Percentiles rank a stretch among this genome's conserved stretches.
phyloP scores from a whole-genome alignment of 2,329 filamentous ascomycete genomes.

The Botrytis galanthina region DNA sequence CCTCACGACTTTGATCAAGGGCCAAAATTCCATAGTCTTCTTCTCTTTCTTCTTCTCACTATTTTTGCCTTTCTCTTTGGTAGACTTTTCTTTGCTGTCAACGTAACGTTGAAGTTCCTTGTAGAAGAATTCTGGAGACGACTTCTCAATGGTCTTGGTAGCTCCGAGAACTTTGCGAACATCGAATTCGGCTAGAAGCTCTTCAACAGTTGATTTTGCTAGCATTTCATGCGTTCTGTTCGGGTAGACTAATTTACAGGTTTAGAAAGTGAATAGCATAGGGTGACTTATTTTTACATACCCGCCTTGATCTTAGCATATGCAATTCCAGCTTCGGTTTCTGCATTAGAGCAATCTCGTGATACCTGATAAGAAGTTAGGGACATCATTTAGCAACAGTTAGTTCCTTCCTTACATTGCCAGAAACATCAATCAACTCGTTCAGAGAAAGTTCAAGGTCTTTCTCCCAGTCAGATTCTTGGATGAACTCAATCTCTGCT shows the following conservation, averaged over 20 bases:
- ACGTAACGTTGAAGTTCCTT: slow-evolving; percentile 29
- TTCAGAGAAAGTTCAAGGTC: slow-evolving; percentile 25
- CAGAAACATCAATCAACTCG: slow-evolving; percentile 25
- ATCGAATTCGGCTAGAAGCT: slow-evolving; percentile 30
- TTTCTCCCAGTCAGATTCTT: slow-evolving; percentile 28
- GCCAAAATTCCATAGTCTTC: slow-evolving; percentile 43
- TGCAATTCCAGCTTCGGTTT: slow-evolving; percentile 44
- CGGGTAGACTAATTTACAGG: slow-evolving; percentile 41
- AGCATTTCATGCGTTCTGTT: slow-evolving; percentile 42
- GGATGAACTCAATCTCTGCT: slow-evolving; percentile 43
- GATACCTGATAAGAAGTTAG: slow-evolving; percentile 37
- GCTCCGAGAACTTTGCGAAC: slow-evolving; percentile 28
- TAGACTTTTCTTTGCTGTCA: slow-evolving; percentile 33
- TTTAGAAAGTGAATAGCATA: slow-evolving; percentile 28
- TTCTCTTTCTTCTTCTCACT: slow-evolving; percentile 31
- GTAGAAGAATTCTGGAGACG: slow-evolving; percentile 27
- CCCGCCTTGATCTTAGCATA: slow-evolving; percentile 50
- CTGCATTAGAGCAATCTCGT: slow-evolving; percentile 25
- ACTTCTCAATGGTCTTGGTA: slow-evolving; percentile 25
- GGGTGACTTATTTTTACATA: slow-evolving; percentile 33
- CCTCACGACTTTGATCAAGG: slow-evolving; percentile 41
- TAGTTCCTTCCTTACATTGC: slow-evolving; percentile 35
- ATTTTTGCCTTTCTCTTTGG: slow-evolving; percentile 41
- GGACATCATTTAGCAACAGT: too few relatives aligned
- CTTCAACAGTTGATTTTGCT: slow-evolving; percentile 32